Evolutionary conservation across 2,329 filamentous ascomycete species (phyloP), one percentile per base, ranked within the genome.

Genomic region (Xenosphaeropsis pyriputrescens): DNA sequence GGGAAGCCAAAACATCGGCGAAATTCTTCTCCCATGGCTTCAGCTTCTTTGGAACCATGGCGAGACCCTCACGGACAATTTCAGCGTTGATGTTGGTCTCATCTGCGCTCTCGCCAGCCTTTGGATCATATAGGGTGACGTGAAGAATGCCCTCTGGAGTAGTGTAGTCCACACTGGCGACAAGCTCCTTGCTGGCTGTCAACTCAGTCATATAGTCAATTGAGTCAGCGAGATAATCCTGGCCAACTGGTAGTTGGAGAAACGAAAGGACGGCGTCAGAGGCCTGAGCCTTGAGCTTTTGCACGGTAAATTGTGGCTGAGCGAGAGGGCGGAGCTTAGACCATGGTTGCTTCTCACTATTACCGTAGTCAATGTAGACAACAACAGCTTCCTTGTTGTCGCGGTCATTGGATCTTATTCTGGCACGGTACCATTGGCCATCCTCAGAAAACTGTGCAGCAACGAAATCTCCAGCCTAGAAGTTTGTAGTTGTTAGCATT

Each of bases 361-460:
- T 98, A 50, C 91, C 91, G 59, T 93, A 98, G 64, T 98, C 91
- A 44, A 98, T 75, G 61, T 94, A 98, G 34, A 93, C 64, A 18
- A 98, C 80, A 59, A 98, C 91, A 17, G 86, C 80, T 50, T 83
- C 76, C 70, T 91, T 85, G 52, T 79, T 79, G 7, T 88, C 72
- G 44, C 91, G 85, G 63, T 98, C 91, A 60, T 96, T 95, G 55
- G 88, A 78, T 44, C 88, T 80, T 43, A 98, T 76, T 43, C 79
- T 81, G 22, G 84, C 91, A 43, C 91, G 84, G 65, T 98, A 98
- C 89, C 89, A 98, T 49, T 91, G 77, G 42, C 79, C 75, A 55
- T 98, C 91, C 37, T 78, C 79, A 6, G 78, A 81, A 66, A 96
- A 98, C 56, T 84, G 82, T 51, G 89, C 89, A 2, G 89, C 82